A percentile compares a stretch with the other conserved stretches of the same genome.
Conservation (phyloP, 257 asterid genomes). For the Primulina huaijiensis region DNA sequence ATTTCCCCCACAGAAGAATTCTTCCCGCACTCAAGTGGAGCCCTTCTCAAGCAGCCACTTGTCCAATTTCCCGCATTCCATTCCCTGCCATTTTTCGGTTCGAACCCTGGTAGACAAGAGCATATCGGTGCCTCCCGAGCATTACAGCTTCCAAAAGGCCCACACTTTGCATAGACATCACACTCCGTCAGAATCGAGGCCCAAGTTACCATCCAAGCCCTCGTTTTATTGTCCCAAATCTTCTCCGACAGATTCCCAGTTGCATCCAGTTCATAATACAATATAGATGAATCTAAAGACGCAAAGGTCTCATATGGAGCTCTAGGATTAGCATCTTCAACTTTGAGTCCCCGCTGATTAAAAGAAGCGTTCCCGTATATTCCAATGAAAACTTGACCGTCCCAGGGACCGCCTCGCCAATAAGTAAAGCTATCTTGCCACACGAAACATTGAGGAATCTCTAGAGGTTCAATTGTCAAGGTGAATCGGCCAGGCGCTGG, state of each 20-base stretch:
- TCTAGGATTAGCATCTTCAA: constrained; percentile 18
- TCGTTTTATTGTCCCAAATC: constrained; percentile 31
- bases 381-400: constrained; percentile 43
- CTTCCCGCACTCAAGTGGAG: constrained; percentile 32
- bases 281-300: constrained; percentile 17
- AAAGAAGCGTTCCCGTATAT: constrained; percentile 22
- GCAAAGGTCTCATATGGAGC: constrained; percentile 22
- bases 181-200: constrained; percentile 30
- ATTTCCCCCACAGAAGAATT: constrained; percentile 2
- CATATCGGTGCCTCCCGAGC: constrained; percentile 31
- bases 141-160: constrained; percentile 47
- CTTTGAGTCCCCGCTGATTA: constrained; percentile 29
- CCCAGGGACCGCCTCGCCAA: constrained; percentile 59
- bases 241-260: constrained; percentile 26
- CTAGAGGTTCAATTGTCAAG: constrained; percentile 8
- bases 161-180: constrained; percentile 50
- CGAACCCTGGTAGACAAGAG: constrained; percentile 45
- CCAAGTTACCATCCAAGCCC: constrained; percentile 33
- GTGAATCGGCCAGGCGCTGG: constrained; percentile 51
- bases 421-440: constrained; percentile 19
- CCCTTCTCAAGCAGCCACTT: constrained; percentile 51
- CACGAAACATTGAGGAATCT: constrained; percentile 1
- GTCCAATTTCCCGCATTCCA: constrained; percentile 57
- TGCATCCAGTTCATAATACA: constrained; percentile 21
- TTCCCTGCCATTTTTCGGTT: constrained; percentile 31